Percentiles rank a stretch among this genome's conserved stretches.
Conservation (phyloP, 2,329 filamentous ascomycete genomes). For the Colletotrichum cordylinicola region DNA sequence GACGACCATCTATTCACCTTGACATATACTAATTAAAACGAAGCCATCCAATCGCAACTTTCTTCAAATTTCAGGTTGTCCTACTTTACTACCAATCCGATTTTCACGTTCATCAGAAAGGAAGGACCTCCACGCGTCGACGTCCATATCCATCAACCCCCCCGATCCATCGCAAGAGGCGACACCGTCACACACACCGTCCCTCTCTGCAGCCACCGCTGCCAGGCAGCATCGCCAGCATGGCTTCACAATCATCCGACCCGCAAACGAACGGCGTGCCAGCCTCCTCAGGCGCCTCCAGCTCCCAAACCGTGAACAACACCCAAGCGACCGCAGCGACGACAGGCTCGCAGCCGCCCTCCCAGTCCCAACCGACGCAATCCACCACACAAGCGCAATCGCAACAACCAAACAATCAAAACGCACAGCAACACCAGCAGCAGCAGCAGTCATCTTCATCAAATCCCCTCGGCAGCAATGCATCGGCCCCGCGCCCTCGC, state of each 20-base stretch:
- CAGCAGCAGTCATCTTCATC: neutral
- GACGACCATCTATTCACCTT: neutral
- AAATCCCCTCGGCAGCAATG: slow-evolving; percentile 30
- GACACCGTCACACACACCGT: neutral
- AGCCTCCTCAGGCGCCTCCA: slow-evolving; percentile 40
- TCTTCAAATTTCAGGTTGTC: neutral
- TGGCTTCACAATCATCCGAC: slow-evolving; percentile 36
- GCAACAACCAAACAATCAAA: slow-evolving; percentile 12
- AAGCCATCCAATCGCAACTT: neutral
- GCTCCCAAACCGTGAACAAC: slow-evolving; percentile 40
- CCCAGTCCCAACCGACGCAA: slow-evolving; percentile 18
- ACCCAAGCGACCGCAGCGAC: slow-evolving; percentile 38
- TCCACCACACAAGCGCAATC: slow-evolving; percentile 22
- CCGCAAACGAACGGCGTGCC: slow-evolving; percentile 62
- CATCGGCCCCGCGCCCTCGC: slow-evolving; percentile 67
- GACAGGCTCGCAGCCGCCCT: slow-evolving; percentile 10
- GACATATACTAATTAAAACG: neutral
- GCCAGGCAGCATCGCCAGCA: neutral
- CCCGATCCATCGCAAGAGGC: neutral
- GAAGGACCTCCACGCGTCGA: neutral
- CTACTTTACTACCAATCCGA: neutral
- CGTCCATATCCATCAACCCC: neutral
- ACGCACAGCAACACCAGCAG: neutral
- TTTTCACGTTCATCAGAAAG: neutral
- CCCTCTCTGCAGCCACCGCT: neutral